Evolutionary conservation across 192 early-diverging fungal species (phyloP).

Genomic region (Coemansia sp.): DNA sequence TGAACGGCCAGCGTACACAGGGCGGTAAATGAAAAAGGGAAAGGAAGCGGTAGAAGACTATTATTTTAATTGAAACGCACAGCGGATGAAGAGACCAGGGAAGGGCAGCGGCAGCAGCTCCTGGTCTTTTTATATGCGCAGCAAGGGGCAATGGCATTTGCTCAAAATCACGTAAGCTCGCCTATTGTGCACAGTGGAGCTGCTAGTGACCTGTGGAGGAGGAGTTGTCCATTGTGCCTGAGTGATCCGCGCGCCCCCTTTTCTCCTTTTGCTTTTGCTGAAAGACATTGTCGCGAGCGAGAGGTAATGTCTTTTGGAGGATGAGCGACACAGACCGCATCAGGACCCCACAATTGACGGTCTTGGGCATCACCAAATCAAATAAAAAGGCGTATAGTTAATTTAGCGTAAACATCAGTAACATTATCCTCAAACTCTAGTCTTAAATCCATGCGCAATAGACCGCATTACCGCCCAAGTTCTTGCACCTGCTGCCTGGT

Average conservation of each 20-base stretch:
- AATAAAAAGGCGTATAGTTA: too few relatives aligned
- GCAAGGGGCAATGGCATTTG: neutral
- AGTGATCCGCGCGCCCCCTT: neutral
- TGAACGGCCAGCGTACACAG: slow-evolving; percentile 3
- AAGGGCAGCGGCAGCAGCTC: neutral
- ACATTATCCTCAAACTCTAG: too few relatives aligned
- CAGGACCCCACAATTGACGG: too few relatives aligned
- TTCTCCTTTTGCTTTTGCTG: too few relatives aligned
- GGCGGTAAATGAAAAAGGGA: neutral
- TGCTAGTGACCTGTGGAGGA: too few relatives aligned
- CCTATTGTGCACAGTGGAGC: too few relatives aligned
- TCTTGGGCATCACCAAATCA: too few relatives aligned
- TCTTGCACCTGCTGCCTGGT: slow-evolving; percentile 3
- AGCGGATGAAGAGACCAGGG: slow-evolving; percentile 3
- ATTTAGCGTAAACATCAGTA: too few relatives aligned
- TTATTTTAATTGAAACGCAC: slow-evolving; percentile 1
- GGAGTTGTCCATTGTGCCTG: too few relatives aligned
- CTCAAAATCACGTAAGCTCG: slow-evolving; percentile 6
- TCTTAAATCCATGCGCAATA: slow-evolving; percentile 10
- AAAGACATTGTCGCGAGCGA: too few relatives aligned
- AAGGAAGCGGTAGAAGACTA: neutral
- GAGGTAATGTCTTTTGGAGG: too few relatives aligned
- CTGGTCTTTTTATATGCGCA: neutral
- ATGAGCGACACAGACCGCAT: too few relatives aligned
- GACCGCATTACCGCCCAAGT: slow-evolving; percentile 5